Base-by-base conservation (phyloP, 768 basidiomycete species). In the Mycena pura region DNA sequence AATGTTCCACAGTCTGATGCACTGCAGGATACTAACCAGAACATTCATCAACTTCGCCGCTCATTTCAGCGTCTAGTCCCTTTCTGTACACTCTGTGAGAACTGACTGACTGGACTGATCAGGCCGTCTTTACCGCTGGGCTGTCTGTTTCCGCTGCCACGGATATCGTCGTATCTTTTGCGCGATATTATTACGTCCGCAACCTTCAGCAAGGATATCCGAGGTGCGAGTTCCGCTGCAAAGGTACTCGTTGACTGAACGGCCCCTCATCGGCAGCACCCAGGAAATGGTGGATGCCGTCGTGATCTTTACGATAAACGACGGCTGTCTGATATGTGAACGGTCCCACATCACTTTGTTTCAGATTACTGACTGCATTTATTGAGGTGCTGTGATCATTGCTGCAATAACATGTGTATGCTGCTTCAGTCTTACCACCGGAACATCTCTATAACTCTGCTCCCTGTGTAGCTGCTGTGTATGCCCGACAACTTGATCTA, bases 181-280 rank as follows among this genome's bases (percentile, higher is more conserved):
- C 63, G 9, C 48, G 63, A 22, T 65, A 65, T 25, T 61, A 56
- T 29, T 60, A 51, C 25, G 50, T 65, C 21, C 58, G 55, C 41
- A 56, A 57, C 29, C 48, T 65, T 39, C 58, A 57, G 27, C 57
- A 63, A 21, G 62, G 62, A 7, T 63, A 63, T 39, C 48, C 38
- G 17, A 24, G 40, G 60, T 62, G 36, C 28, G 53, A 41, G 7
- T 1, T 27, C n/a, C n/a, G n/a, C n/a, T n/a, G n/a, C n/a, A n/a
- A n/a, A n/a, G n/a, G n/a, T n/a, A n/a, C n/a, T n/a, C n/a, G n/a
- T n/a, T n/a, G n/a, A n/a, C n/a, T n/a, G n/a, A n/a, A n/a, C n/a
- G n/a, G n/a, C n/a, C n/a, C n/a, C n/a, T n/a, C n/a, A 47, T 45
- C 8, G 25, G 27, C 21, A 62, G 62, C 5, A 58, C 51, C n/a